These are phyloP conservation scores for Cronartium ribicola DNA, from an alignment of 1,284 basidiomycete species.

Conservation along the genomic window DNA sequence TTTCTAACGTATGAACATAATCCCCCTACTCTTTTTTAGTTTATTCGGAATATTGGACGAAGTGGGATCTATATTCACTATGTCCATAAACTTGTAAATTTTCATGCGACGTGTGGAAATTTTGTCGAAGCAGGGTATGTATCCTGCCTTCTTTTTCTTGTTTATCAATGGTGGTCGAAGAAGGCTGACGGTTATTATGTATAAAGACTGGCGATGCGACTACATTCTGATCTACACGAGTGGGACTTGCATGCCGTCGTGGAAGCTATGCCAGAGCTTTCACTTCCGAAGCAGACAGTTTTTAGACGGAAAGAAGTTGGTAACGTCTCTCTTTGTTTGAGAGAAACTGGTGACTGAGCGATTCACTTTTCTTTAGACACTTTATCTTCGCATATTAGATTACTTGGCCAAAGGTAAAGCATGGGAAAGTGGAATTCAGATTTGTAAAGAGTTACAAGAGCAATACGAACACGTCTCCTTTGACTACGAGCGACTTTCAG, in stretches of 20 bases:
- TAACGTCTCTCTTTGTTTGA: conserved; percentile 3
- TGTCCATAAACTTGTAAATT: conserved; percentile 86
- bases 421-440: conserved; percentile 87
- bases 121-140: conserved; percentile 40
- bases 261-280: conserved; percentile 60
- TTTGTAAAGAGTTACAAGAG: conserved; percentile 79
- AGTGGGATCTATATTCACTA: conserved; percentile 58
- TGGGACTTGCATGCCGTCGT: conserved; percentile 66
- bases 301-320: conserved; percentile 81
- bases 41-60: conserved; percentile 39
- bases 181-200: conserved; percentile 27
- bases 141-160: background rate
- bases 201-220: conserved; percentile 46
- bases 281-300: conserved; percentile 82
- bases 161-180: background rate
- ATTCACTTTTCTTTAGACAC: conserved; percentile 54
- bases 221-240: conserved; percentile 87
- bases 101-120: conserved; percentile 53
- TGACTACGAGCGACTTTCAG: conserved; percentile 61
- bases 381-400: conserved; percentile 61
- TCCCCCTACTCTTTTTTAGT: conserved; percentile 17
- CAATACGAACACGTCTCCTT: conserved; percentile 82
- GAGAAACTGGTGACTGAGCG: background rate
- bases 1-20: background rate
- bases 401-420: conserved; percentile 75